Conservation (phyloP, 176 grass and related monocot species). For the Rhipidocladum racemiflorum region DNA sequence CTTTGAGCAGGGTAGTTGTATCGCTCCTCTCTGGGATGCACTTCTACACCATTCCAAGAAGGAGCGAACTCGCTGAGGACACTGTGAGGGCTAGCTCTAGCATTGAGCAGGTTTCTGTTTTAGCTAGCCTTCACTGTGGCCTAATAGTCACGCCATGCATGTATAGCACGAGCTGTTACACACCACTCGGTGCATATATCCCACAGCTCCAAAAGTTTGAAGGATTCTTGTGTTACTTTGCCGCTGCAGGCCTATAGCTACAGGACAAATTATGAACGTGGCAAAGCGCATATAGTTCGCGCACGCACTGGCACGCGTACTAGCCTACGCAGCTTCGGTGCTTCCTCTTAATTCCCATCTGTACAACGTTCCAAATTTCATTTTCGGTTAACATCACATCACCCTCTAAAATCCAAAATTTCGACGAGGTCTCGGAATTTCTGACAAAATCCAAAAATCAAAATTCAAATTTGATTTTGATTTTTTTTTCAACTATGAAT, state of each 20-base stretch:
- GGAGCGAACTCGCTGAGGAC: not conserved
- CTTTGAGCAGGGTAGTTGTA: not conserved
- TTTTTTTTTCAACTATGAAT: no score
- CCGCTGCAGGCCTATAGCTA: not conserved
- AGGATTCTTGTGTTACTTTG: not conserved
- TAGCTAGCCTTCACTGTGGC: not conserved
- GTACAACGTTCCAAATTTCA: no score
- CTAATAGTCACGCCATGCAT: not conserved
- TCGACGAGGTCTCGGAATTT: no score
- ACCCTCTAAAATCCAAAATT: no score
- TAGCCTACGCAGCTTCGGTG: not conserved
- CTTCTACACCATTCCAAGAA: not conserved
- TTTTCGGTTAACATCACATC: no score
- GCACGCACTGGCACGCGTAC: not conserved
- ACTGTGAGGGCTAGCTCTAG: not conserved
- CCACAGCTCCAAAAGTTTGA: not conserved
- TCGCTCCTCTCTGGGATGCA: not conserved
- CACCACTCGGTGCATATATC: not conserved
- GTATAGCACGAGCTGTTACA: not conserved
- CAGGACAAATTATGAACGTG: not conserved
- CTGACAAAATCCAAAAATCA: no score
- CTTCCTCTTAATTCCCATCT: not conserved
- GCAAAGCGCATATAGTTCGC: not conserved
- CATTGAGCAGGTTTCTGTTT: not conserved
- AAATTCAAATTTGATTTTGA: no score